These are phyloP conservation scores for Pyrenochaeta sp. DNA, from an alignment of 2,329 filamentous ascomycete genomes.

Conservation along the genomic window DNA sequence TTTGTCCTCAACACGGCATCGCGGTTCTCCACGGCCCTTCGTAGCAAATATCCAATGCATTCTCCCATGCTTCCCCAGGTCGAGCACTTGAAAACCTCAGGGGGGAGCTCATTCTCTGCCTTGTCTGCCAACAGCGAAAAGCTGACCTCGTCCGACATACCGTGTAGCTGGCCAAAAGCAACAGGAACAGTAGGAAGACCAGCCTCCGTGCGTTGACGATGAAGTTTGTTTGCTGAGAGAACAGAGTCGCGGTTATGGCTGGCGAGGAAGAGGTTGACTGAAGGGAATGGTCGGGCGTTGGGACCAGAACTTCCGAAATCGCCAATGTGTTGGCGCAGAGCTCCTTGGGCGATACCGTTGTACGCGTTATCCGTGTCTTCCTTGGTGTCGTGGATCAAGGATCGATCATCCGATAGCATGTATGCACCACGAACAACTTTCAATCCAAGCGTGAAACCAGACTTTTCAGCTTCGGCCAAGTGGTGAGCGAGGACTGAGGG, in stretches of 20 bases:
- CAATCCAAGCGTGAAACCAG: constrained; percentile 61
- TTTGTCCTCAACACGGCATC: constrained; percentile 62
- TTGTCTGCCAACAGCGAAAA: constrained; percentile 49
- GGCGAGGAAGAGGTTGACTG: constrained; percentile 72
- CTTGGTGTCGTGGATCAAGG: constrained; percentile 62
- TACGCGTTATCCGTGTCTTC: constrained; percentile 68
- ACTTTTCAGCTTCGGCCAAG: constrained; percentile 54
- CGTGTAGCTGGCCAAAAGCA: constrained; percentile 83
- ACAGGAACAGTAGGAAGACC: constrained; percentile 58
- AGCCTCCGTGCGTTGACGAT: constrained; percentile 44
- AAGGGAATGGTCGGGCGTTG: constrained; percentile 41
- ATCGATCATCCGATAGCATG: constrained; percentile 58
- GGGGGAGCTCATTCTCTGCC: constrained; percentile 41
- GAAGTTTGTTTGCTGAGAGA: constrained; percentile 57
- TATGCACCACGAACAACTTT: constrained; percentile 68
- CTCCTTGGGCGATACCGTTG: constrained; percentile 69
- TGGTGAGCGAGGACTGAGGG: constrained; percentile 53
- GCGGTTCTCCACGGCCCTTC: constrained; percentile 66
- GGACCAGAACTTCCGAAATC: constrained; percentile 22
- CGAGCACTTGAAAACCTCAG: constrained; percentile 63
- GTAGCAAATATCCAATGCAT: constrained; percentile 77
- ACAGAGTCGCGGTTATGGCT: constrained; percentile 83
- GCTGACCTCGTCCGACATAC: constrained; percentile 94
- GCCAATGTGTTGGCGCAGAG: constrained; percentile 35
- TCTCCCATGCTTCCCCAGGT: constrained; percentile 69